Conservation (phyloP, 2,329 filamentous ascomycete species). For the Pseudocercospora crystallina region DNA sequence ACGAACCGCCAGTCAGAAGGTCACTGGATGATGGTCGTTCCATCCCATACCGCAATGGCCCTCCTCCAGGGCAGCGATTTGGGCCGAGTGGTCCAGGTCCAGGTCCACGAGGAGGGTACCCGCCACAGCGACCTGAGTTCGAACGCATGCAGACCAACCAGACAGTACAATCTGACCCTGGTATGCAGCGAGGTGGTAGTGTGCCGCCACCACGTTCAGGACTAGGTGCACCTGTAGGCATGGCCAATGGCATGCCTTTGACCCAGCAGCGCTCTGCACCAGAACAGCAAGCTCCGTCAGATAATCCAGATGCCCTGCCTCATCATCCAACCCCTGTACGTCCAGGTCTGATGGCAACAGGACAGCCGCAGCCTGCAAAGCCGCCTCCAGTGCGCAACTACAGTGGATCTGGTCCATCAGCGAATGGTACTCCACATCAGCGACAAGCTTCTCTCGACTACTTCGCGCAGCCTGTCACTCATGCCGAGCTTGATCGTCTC, state of each 20-base stretch:
- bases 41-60: constrained; percentile 28
- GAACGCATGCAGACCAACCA: constrained; percentile 22
- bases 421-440: constrained; percentile 31
- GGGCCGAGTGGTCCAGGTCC: constrained; percentile 8
- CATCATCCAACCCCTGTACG: constrained; percentile 55
- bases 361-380: constrained; percentile 38
- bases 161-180: constrained; percentile 27
- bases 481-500: constrained; percentile 71
- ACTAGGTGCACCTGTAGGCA: constrained; percentile 21
- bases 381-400: constrained; percentile 57
- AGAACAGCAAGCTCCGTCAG: constrained; percentile 20
- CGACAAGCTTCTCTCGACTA: constrained; percentile 25
- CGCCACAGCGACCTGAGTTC: constrained; percentile 20
- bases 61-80: constrained; percentile 23
- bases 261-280: constrained; percentile 27
- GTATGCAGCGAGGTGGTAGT: constrained; percentile 22
- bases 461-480: constrained; percentile 62
- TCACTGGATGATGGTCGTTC: constrained; percentile 32
- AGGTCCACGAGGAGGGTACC: constrained; percentile 11
- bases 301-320: constrained; percentile 56
- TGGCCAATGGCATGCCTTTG: constrained; percentile 24
- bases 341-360: constrained; percentile 42
- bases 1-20: constrained; percentile 22
- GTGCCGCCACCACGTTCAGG: constrained; percentile 25
- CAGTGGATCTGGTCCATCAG: constrained; percentile 30